These are phyloP conservation scores for Cymbopogon flexuosus DNA, from an alignment of 202 grass and related monocot genomes.

Conservation along the genomic window DNA sequence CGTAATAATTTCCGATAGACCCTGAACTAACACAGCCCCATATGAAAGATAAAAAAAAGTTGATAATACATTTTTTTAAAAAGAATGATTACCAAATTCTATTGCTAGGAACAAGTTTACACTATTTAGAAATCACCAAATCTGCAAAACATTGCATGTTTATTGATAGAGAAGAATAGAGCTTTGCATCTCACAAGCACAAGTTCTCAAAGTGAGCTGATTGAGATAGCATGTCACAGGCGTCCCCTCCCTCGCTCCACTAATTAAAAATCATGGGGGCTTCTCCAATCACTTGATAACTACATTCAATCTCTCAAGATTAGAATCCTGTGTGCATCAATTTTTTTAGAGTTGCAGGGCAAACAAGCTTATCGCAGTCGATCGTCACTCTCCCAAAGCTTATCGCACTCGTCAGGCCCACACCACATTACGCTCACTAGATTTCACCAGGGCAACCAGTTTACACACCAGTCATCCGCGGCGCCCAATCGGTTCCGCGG, in stretches of 20 bases:
- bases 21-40: background rate
- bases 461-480: background rate
- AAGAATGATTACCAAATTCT: background rate
- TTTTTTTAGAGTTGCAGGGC: background rate
- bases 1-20: background rate
- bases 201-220: background rate
- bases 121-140: slow-evolving; percentile 5
- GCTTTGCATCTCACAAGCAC: background rate
- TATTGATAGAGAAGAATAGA: background rate
- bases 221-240: background rate
- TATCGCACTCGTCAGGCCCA: background rate
- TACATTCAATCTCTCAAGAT: background rate
- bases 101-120: background rate
- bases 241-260: background rate
- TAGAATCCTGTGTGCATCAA: background rate
- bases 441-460: background rate
- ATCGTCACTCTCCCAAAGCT: too few species aligned
- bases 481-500: background rate
- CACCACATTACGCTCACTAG: slow-evolving; percentile 1
- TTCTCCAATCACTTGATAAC: slow-evolving; percentile 2
- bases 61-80: background rate
- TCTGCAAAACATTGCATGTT: background rate
- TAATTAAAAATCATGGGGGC: background rate
- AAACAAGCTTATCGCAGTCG: background rate
- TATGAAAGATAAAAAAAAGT: background rate